These are phyloP conservation scores for Lobulomyces angularis DNA, from an alignment of 192 early-diverging fungal species.

Conservation along the genomic window DNA sequence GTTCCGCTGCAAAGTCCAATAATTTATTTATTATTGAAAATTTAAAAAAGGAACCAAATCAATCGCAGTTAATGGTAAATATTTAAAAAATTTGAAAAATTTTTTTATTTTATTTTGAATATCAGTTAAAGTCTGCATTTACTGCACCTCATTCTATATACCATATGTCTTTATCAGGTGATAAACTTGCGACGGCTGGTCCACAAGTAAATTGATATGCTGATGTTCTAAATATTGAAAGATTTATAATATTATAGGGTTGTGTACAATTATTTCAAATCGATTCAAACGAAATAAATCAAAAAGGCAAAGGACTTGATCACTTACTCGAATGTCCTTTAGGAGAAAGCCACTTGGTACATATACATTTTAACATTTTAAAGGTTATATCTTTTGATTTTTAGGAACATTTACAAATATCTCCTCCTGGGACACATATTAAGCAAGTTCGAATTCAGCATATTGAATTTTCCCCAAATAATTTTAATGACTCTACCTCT, in stretches of 20 bases:
- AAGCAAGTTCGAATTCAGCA: constrained; percentile 17
- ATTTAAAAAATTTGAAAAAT: no score
- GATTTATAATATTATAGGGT: no score
- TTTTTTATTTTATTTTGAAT: no score
- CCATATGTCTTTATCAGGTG: constrained; percentile 18
- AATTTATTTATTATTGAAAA: constrained; percentile 31
- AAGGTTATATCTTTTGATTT: constrained; percentile 7
- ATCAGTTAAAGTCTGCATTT: constrained; percentile 27
- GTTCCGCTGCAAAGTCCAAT: constrained; percentile 20
- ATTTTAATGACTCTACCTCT: neutral
- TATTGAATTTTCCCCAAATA: constrained; percentile 23
- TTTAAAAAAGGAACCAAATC: no score
- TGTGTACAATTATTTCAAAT: constrained; percentile 30
- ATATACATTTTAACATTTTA: neutral
- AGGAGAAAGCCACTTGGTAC: constrained; percentile 2
- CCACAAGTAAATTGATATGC: no score
- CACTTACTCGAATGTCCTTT: constrained; percentile 6
- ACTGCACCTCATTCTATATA: constrained; percentile 23
- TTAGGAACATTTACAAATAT: constrained; percentile 10
- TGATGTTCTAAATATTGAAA: no score
- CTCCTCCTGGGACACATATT: constrained; percentile 18
- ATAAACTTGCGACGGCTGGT: constrained; percentile 20
- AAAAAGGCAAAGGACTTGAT: constrained; percentile 16
- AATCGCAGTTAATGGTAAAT: no score
- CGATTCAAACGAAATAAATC: constrained; percentile 11